Evolutionary conservation across 2,329 filamentous ascomycete species (phyloP).

Genomic region (Tolypocladium pustulatum): DNA sequence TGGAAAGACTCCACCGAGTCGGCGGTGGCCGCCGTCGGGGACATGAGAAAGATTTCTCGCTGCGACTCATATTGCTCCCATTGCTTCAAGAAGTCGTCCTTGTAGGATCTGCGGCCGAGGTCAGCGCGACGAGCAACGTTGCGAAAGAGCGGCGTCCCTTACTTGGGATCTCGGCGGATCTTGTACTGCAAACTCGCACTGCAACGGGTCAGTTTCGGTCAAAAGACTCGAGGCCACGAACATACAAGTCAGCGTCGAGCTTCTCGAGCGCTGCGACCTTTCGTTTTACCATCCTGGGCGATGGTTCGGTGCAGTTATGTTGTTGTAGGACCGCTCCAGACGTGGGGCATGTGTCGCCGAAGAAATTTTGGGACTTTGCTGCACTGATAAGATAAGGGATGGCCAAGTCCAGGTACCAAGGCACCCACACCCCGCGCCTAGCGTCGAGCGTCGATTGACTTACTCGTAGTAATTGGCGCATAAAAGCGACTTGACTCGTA

Average conservation of each 20-base stretch:
- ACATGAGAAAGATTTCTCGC: conserved; percentile 80
- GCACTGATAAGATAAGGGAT: conserved; percentile 2
- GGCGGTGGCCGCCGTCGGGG: conserved; percentile 66
- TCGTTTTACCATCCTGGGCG: conserved; percentile 61
- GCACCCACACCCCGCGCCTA: neutral
- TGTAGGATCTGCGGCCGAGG: conserved; percentile 55
- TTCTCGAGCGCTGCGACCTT: conserved; percentile 91
- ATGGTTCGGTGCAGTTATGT: neutral
- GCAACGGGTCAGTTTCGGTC: conserved; percentile 19
- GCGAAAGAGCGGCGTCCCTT: conserved; percentile 18
- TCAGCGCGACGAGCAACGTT: conserved; percentile 6
- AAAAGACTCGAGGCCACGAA: conserved; percentile 1
- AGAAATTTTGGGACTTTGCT: neutral
- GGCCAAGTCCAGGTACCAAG: neutral
- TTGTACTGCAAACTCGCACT: conserved; percentile 85
- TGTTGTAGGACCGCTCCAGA: neutral
- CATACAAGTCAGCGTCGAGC: conserved; percentile 78
- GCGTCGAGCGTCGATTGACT: neutral
- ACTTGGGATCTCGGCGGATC: conserved; percentile 76
- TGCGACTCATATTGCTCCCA: conserved; percentile 88
- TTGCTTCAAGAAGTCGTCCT: conserved; percentile 78
- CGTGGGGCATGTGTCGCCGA: neutral
- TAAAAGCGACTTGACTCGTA: too few relatives aligned
- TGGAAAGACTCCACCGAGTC: conserved; percentile 75
- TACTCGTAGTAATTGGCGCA: too few relatives aligned